Evolutionary conservation across 805 yeast species (phyloP), one percentile per base, ranked within the genome.

Genomic region (Wickerhamiella allomyrinae): DNA sequence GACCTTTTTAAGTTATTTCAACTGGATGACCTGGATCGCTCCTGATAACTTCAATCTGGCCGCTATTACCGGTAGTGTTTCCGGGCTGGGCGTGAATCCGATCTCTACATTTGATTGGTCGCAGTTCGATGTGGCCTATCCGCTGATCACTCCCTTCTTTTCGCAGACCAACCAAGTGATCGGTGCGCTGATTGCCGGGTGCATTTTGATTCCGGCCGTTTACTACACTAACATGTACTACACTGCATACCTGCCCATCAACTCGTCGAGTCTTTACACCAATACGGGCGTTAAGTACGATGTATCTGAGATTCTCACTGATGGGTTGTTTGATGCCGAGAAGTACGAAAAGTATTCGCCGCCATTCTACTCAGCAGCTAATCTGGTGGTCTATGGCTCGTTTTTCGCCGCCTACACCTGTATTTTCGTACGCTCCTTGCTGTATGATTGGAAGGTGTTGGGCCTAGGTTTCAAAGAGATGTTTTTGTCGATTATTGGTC

Each of bases 1-100:
- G 61, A 61, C 64, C 14, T 83, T 75, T 2, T 66, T 79, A 41
- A 66, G 76, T 1, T 68, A 69, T 50, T 79, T 80, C 57, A 73
- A 68, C 49, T 76, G 80, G 81, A 63, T 71, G 52, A 66, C 72
- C 2, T 75, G 80, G 81, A 74, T 74, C 37, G 57, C 59, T 5
- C 79, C 77, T n/a, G 46, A 65, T 31, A 73, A 71, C 53, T 59
- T 66, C 45, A 66, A 67, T 48, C 55, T 74, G 41, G 71, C 73
- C 13, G 51, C 57, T 7, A 55, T 74, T 13, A 69, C 76, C 13
- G 79, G 80, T 22, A 53, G 62, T 10, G 45, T 48, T 10, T 39
- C 45, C 21, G 78, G 77, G n/a, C 45, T 74, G 23, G 79, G 78
- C 8, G 46, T 73, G 35, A 74, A 73, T 52, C 78, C 78, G 11